phyloP scores from a whole-genome alignment of 2,329 filamentous ascomycete species.

The Spiromastix sp. region DNA sequence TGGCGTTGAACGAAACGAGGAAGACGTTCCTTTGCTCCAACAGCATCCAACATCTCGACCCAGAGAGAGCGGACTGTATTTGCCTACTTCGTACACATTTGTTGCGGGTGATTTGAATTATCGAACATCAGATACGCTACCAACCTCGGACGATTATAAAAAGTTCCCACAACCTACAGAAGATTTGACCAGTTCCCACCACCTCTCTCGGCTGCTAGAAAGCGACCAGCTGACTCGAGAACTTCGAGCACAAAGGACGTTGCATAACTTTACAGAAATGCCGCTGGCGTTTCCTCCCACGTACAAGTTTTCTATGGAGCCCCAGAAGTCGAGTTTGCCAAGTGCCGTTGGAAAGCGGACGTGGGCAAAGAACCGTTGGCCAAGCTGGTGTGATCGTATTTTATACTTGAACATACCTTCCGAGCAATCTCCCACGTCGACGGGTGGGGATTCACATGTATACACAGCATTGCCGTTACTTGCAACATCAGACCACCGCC shows the following conservation, averaged over 20 bases:
- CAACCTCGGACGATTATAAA: slow-evolving; percentile 45
- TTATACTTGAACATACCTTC: slow-evolving; percentile 58
- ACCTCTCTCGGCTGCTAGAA: slow-evolving; percentile 58
- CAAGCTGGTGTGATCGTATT: slow-evolving; percentile 88
- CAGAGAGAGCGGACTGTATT: slow-evolving; percentile 50
- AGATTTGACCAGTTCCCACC: slow-evolving; percentile 40
- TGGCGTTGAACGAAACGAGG: slow-evolving; percentile 18
- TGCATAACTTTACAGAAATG: slow-evolving; percentile 70
- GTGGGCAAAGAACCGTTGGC: slow-evolving; percentile 76
- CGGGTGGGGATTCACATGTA: slow-evolving; percentile 41
- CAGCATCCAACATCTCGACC: slow-evolving; percentile 20
- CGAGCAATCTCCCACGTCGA: slow-evolving; percentile 33
- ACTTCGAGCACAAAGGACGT: slow-evolving; percentile 53
- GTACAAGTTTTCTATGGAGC: slow-evolving; percentile 65
- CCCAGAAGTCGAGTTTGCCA: slow-evolving; percentile 26
- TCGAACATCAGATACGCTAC: slow-evolving; percentile 61
- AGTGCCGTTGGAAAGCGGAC: slow-evolving; percentile 44
- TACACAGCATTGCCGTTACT: slow-evolving; percentile 73
- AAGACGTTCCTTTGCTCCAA: slow-evolving; percentile 22
- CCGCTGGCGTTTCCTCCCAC: slow-evolving; percentile 75
- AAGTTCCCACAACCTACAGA: slow-evolving; percentile 54
- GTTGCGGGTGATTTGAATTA: slow-evolving; percentile 93
- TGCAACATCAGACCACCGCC: slow-evolving; percentile 75
- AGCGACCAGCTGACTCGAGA: slow-evolving; percentile 74
- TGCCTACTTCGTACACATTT: slow-evolving; percentile 66